phyloP scores from a whole-genome alignment of 169 alveolate genomes.

The Toxoplasma gondii region DNA sequence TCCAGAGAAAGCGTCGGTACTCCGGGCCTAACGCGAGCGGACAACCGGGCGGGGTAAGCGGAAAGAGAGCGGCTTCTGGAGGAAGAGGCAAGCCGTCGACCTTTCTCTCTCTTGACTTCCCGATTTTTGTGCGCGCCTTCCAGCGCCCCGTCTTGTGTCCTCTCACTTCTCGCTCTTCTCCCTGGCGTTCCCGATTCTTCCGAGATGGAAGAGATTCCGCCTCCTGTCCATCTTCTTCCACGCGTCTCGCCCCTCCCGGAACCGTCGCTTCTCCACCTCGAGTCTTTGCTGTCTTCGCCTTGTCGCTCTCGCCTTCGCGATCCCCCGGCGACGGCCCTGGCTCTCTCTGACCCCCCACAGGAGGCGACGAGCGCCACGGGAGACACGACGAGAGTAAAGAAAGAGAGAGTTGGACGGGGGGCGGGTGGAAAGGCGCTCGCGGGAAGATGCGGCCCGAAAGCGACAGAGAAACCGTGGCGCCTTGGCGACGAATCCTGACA shows the following conservation, averaged over 20 bases:
- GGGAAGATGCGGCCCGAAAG: background rate
- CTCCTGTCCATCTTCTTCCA: background rate
- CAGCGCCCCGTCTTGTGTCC: background rate
- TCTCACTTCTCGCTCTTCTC: background rate
- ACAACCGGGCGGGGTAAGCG: background rate
- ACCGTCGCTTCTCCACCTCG: background rate
- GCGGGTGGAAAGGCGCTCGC: background rate
- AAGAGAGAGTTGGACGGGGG: background rate
- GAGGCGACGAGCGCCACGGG: background rate
- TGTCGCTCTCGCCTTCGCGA: background rate
- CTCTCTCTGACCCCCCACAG: background rate
- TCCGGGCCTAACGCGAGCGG: constrained; percentile 6
- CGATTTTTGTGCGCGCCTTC: background rate
- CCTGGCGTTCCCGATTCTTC: background rate
- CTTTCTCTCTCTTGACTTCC: background rate
- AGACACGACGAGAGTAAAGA: background rate
- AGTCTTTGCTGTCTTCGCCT: background rate
- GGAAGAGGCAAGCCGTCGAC: background rate
- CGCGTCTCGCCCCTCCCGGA: background rate
- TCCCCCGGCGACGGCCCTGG: background rate
- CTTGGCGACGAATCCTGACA: background rate
- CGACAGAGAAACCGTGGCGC: background rate
- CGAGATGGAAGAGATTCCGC: background rate
- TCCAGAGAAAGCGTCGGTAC: constrained; percentile 20
- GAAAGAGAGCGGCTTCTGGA: background rate